Conservation (phyloP, 2,329 filamentous ascomycete genomes). For the Aplosporella prunicola region DNA sequence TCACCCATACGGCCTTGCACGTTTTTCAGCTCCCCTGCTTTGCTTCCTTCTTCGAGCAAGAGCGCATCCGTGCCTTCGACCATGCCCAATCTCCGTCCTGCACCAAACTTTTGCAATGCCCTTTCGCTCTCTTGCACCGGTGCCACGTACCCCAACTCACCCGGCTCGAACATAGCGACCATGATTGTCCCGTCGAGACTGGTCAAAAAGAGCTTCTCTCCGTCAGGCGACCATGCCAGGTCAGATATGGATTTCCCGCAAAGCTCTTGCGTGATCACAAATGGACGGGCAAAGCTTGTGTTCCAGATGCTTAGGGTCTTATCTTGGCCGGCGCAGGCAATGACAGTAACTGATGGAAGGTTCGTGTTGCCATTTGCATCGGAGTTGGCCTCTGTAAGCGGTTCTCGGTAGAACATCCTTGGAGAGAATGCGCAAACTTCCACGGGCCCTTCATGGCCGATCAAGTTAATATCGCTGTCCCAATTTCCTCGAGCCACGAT, state of each 20-base stretch:
- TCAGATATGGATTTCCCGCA: conserved; percentile 89
- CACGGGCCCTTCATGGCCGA: conserved; percentile 92
- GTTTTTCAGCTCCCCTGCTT: conserved; percentile 77
- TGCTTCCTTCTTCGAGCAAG: conserved; percentile 81
- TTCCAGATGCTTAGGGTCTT: conserved; percentile 97
- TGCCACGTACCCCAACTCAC: conserved; percentile 83
- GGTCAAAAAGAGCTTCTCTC: conserved; percentile 73
- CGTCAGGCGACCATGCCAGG: conserved; percentile 87
- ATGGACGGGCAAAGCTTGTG: conserved; percentile 83
- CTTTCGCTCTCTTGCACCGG: conserved; percentile 84
- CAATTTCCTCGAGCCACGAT: conserved; percentile 87
- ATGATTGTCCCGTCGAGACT: conserved; percentile 87
- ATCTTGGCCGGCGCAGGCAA: conserved; percentile 93
- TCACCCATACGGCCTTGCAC: conserved; percentile 95
- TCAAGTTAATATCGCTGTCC: conserved; percentile 95
- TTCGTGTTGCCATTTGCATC: conserved; percentile 35
- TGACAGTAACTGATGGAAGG: conserved; percentile 67
- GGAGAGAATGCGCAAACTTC: conserved; percentile 98
- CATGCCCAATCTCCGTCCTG: conserved; percentile 78
- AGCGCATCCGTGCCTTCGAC: conserved; percentile 87
- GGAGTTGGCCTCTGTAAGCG: conserved; percentile 42
- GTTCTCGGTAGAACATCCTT: conserved; percentile 69
- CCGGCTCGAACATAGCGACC: conserved; percentile 69
- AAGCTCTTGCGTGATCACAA: conserved; percentile 83
- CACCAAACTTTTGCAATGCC: conserved; percentile 85